Base-by-base conservation (phyloP, 352 stramenopile species). In the Phytophthora aleatoria region DNA sequence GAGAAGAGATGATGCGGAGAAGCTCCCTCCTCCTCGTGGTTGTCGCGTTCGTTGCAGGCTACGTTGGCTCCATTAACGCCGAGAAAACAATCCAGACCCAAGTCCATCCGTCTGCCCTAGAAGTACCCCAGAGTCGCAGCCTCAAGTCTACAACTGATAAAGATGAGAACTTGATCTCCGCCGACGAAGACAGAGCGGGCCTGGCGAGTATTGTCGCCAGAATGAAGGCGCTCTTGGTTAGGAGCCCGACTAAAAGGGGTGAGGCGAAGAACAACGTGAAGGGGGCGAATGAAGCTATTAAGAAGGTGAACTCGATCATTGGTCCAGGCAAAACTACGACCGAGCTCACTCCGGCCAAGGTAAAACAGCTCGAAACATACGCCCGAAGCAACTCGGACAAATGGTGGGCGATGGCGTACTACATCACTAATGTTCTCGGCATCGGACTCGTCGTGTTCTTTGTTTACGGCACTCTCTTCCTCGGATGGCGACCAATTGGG, bases 381-480 rank as follows among this genome's bases (percentile, higher is more conserved):
- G 60, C 60, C 5, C 20, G 8, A 4, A 47, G 38, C 43, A 67
- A 57, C 27, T 49, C 60, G 35, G 43, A 57, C 8, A 67, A 67
- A 11, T 67, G 60, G 60, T 55, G 41, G 15, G 35, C 44, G 13
- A 63, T 67, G 60, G 20, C 27, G 5, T 62, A 67, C 24, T 67
- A 52, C 35, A 27, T 61, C 15, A 35, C 27, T 13, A 33, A 56
- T 24, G 38, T 43, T 8, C 24, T 52, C n/a, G 60, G 60, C 10
- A 39, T 62, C 28, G 43, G 51, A 16, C 43, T 67, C 2, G 13
- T 36, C 12, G 20, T 35, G 11, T 43, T 43, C 10, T n/a, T 63
- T 9, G 16, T 30, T 7, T 49, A 45, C 16, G 60, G 60, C 6
- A 12, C 28, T 9, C 13, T 57, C 30, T 62, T 51, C 51, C 52